Conservation (phyloP, 1,284 basidiomycete species). For the Ustilago bromivora region DNA sequence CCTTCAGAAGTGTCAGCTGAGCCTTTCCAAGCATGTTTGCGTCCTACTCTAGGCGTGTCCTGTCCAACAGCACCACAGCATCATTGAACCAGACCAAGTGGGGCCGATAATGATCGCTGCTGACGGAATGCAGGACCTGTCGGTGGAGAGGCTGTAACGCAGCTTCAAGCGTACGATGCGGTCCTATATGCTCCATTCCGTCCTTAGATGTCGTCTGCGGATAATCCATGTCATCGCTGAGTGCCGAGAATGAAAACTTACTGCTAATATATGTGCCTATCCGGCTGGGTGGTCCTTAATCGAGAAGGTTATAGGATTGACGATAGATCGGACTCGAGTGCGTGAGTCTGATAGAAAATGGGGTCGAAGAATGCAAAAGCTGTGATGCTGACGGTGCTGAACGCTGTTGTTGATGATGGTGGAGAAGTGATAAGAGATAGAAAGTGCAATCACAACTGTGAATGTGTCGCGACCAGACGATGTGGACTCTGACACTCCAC, state of each 20-base stretch:
- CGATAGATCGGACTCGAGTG: not conserved
- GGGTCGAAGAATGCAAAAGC: conserved; percentile 12
- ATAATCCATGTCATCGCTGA: not conserved
- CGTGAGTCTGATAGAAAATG: conserved; percentile 4
- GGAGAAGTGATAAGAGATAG: conserved; percentile 17
- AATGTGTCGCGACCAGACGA: conserved; percentile 22
- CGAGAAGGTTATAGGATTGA: not conserved
- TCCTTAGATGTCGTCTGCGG: not conserved
- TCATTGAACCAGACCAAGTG: no score
- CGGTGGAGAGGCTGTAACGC: not conserved
- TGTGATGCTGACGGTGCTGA: conserved; percentile 10
- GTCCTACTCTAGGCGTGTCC: no score
- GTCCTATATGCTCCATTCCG: not conserved
- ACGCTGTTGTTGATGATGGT: conserved; percentile 22
- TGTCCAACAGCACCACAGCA: no score
- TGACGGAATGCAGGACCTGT: not conserved
- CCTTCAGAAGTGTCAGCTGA: no score
- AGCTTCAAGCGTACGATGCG: not conserved
- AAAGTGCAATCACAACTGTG: not conserved
- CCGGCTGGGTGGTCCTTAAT: conserved; percentile 17
- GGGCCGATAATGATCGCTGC: not conserved
- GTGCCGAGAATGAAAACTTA: conserved; percentile 24
- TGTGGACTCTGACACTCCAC: conserved; percentile 24
- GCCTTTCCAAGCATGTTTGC: no score
- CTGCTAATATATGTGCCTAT: conserved; percentile 32